phyloP scores from a whole-genome alignment of 306 rosid species.

The Quercus gilva region DNA sequence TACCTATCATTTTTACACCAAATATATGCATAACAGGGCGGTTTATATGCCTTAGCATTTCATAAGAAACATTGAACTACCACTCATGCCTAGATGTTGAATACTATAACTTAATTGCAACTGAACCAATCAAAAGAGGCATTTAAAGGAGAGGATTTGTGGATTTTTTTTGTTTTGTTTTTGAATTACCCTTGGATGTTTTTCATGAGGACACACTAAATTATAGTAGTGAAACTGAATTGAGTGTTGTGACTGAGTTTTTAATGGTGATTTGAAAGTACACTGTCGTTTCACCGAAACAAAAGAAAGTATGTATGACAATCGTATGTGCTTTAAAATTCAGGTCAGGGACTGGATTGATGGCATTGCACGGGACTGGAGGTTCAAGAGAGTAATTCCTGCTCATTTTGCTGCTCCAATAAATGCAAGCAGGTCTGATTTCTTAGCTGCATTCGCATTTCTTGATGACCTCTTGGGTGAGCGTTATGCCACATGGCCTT shows the following conservation, averaged over 20 bases:
- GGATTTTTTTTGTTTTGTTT: not conserved
- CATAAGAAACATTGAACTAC: not conserved
- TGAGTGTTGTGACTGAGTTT: not conserved
- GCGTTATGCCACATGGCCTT: conserved; percentile 44
- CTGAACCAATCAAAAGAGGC: not conserved
- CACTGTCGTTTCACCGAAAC: not conserved
- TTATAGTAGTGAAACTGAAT: not conserved
- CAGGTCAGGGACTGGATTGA: conserved; percentile 97
- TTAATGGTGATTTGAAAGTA: not conserved
- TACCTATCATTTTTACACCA: not conserved
- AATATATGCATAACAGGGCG: not conserved
- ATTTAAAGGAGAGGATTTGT: not conserved
- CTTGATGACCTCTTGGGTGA: conserved; percentile 81
- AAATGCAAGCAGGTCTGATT: conserved; percentile 67
- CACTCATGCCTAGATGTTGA: not conserved
- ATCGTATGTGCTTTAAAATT: conserved; percentile 10
- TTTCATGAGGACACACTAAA: not conserved
- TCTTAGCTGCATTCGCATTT: conserved; percentile 79
- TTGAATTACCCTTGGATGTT: not conserved
- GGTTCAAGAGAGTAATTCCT: conserved; percentile 82
- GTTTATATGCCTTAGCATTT: not conserved
- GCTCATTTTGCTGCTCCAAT: conserved; percentile 91
- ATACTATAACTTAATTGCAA: not conserved
- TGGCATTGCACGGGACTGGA: conserved; percentile 73
- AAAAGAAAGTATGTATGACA: not conserved